Percentiles rank a stretch among this genome's conserved stretches.
Conservation (phyloP, 176 grass and related monocot species). For the Pharus latifolius region DNA sequence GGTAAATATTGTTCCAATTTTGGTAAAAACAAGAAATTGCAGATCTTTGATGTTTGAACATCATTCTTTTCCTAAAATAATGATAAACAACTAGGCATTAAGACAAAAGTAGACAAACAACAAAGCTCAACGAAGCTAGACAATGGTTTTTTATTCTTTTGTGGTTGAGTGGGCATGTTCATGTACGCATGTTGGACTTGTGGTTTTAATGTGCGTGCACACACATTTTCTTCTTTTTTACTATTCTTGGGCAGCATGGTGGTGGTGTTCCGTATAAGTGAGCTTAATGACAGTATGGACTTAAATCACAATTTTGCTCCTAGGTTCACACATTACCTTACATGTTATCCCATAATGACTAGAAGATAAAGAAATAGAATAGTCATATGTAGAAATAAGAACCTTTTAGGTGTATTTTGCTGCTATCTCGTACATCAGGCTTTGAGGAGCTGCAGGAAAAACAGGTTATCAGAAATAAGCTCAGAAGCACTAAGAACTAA, state of each 20-base stretch:
- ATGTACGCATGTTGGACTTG: slow-evolving; percentile 1
- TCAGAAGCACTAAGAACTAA: background rate
- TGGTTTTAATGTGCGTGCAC: background rate
- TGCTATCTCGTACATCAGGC: slow-evolving; percentile 66
- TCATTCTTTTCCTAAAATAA: background rate
- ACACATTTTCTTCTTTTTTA: too few species aligned
- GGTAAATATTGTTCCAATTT: too few species aligned
- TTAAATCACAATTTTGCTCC: background rate
- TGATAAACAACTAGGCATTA: background rate
- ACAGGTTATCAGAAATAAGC: slow-evolving; percentile 8
- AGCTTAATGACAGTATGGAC: background rate
- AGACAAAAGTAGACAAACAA: background rate
- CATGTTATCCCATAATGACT: background rate
- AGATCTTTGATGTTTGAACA: background rate
- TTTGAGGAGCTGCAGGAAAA: slow-evolving; percentile 71
- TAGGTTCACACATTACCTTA: background rate
- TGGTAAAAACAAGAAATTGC: background rate
- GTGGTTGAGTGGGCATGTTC: background rate
- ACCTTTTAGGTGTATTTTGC: slow-evolving; percentile 68
- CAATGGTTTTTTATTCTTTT: background rate
- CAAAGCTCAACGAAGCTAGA: background rate
- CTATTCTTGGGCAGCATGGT: too few species aligned
- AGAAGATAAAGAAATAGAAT: background rate
- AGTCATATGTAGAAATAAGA: slow-evolving; percentile 2
- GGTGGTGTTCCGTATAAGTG: background rate